A percentile compares a stretch with the other conserved stretches of the same genome.
phyloP scores from a whole-genome alignment of 1,139 yeast species.

The Geotrichum restrictum region DNA sequence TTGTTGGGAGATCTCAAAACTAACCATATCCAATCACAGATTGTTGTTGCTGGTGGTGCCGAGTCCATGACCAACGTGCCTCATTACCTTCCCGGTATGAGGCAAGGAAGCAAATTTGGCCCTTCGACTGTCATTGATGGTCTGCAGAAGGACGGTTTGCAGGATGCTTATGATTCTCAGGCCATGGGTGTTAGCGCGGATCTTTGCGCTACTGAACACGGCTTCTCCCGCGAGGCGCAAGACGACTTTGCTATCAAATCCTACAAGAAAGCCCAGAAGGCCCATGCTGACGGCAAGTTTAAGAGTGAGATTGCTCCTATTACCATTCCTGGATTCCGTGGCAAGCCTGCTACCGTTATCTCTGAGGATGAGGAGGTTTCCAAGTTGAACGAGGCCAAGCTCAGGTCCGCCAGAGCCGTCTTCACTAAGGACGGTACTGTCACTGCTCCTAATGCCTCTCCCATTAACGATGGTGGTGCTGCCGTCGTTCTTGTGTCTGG shows the following conservation, averaged over 20 bases:
- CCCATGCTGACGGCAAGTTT: conserved; percentile 77
- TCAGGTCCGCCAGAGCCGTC: conserved; percentile 82
- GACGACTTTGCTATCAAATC: conserved; percentile 85
- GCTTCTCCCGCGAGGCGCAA: conserved; percentile 65
- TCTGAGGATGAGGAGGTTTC: conserved; percentile 72
- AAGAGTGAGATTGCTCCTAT: conserved; percentile 76
- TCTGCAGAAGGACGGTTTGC: conserved; percentile 82
- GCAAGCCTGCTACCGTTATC: conserved; percentile 79
- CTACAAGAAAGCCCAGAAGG: conserved; percentile 79
- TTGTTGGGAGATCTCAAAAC: neutral
- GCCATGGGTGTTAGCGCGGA: conserved; percentile 98
- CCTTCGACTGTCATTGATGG: conserved; percentile 78
- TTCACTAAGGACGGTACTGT: conserved; percentile 85
- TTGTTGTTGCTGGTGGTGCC: conserved; percentile 95
- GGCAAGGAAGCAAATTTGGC: conserved; percentile 88
- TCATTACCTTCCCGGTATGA: conserved; percentile 80
- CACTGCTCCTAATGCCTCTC: conserved; percentile 95
- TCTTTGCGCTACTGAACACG: conserved; percentile 76
- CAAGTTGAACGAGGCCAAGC: conserved; percentile 70
- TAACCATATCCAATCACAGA: conserved; percentile 27
- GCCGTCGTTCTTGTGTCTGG: conserved; percentile 85
- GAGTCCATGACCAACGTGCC: conserved; percentile 97
- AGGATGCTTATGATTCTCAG: conserved; percentile 78
- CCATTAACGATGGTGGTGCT: conserved; percentile 96
- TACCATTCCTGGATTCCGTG: conserved; percentile 83